Evolutionary conservation across 2,329 filamentous ascomycete genomes (phyloP).

Genomic region (Hymenotorrendiella dingleyae): DNA sequence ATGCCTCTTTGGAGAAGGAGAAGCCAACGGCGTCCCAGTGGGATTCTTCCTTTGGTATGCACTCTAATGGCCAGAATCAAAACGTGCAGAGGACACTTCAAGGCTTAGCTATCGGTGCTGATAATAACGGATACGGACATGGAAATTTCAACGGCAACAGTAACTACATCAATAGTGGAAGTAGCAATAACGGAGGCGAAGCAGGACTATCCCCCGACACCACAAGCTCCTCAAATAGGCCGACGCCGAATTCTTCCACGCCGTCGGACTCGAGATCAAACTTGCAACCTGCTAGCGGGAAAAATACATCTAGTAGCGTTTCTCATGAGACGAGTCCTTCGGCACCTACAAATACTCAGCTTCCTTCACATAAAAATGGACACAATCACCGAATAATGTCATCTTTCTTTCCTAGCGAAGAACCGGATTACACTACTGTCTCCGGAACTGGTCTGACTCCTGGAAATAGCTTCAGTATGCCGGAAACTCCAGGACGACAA

Average conservation of each 20-base stretch:
- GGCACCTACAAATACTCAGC: conserved; percentile 27
- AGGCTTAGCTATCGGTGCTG: conserved; percentile 17
- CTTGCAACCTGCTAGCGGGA: conserved; percentile 22
- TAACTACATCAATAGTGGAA: conserved; percentile 39
- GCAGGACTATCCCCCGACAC: conserved; percentile 23
- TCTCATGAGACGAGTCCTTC: conserved; percentile 50
- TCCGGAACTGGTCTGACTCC: conserved; percentile 19
- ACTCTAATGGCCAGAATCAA: conserved; percentile 8
- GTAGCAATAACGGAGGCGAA: conserved; percentile 32
- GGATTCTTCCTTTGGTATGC: too few relatives aligned
- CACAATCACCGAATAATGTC: conserved; percentile 33
- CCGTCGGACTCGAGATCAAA: conserved; percentile 36
- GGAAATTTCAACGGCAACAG: conserved; percentile 23
- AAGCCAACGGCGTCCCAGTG: too few relatives aligned
- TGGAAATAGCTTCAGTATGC: conserved; percentile 35
- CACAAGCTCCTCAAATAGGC: conserved; percentile 37
- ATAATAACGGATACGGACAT: too few relatives aligned
- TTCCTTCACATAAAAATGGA: conserved; percentile 4
- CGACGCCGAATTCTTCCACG: conserved; percentile 53
- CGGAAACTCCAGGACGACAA: conserved; percentile 33
- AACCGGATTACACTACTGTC: conserved; percentile 19
- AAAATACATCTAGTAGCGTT: conserved; percentile 36
- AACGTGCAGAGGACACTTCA: conserved; percentile 20
- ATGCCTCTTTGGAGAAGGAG: not conserved
- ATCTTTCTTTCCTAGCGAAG: conserved; percentile 21